These are phyloP conservation scores for Anaeromyces robustus DNA, from an alignment of 192 early-diverging fungal species.

Conservation along the genomic window DNA sequence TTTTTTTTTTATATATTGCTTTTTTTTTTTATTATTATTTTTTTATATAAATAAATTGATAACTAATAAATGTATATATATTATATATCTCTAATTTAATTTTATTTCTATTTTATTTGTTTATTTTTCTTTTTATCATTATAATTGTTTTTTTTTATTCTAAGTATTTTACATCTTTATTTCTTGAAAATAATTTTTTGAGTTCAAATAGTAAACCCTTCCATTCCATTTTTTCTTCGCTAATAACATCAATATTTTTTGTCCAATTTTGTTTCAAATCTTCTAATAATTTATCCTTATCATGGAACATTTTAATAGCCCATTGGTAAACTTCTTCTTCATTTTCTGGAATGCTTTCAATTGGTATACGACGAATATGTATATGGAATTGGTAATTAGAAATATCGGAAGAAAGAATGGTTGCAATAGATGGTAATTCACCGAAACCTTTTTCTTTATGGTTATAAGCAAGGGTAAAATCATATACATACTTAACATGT, in stretches of 20 bases:
- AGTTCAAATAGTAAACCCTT: background rate
- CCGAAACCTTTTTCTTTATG: background rate
- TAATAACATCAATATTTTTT: background rate
- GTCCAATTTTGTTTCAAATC: conserved; percentile 1
- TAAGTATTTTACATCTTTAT: background rate
- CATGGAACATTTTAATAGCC: conserved; percentile 1
- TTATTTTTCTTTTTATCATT: too few relatives aligned
- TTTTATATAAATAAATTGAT: too few relatives aligned
- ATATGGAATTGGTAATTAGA: conserved; percentile 5
- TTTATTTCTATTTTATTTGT: too few relatives aligned
- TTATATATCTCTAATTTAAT: too few relatives aligned
- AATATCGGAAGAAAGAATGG: background rate
- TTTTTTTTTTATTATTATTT: too few relatives aligned
- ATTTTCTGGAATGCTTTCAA: background rate
- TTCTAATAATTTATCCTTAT: conserved; percentile 7
- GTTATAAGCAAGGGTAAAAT: conserved; percentile 1
- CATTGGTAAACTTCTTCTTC: conserved; percentile 2
- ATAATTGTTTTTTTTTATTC: background rate
- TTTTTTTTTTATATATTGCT: too few relatives aligned
- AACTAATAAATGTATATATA: too few relatives aligned
- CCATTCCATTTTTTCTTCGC: background rate
- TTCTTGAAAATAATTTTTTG: background rate
- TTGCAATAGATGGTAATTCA: background rate
- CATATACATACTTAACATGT: background rate
- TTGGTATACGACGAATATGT: conserved; percentile 5